These are phyloP conservation scores for Nitzschia palea DNA, from an alignment of 108 stramenopile genomes.

Conservation along the genomic window DNA sequence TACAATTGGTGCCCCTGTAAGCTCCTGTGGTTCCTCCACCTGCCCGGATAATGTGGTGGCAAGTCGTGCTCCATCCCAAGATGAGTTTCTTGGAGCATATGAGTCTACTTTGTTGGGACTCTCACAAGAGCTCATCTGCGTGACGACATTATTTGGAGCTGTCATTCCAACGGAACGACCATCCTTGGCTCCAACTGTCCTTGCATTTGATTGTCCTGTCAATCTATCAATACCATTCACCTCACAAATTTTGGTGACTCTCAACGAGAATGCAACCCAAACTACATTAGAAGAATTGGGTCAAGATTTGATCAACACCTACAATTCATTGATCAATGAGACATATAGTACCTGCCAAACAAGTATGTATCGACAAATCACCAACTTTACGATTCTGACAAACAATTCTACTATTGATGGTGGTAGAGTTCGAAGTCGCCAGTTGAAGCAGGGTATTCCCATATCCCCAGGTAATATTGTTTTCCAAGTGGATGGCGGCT, in stretches of 20 bases:
- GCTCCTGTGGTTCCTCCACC: neutral
- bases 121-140: neutral
- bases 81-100: neutral
- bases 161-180: neutral
- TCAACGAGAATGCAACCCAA: neutral
- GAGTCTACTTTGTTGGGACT: neutral
- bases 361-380: neutral
- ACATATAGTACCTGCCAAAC: neutral
- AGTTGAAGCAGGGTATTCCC: too few relatives aligned
- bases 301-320: neutral
- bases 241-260: neutral
- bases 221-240: neutral
- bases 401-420: too few relatives aligned
- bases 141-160: neutral
- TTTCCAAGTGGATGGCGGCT: neutral
- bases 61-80: slow-evolving; percentile 1
- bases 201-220: neutral
- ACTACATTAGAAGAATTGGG: neutral
- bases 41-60: neutral
- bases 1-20: neutral
- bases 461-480: too few relatives aligned
- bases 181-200: neutral
- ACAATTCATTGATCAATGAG: neutral
- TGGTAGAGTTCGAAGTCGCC: too few relatives aligned
- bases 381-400: neutral